Evolutionary conservation across 192 early-diverging fungal genomes (phyloP).

Genomic region (Gamsiella multidivaricata): DNA sequence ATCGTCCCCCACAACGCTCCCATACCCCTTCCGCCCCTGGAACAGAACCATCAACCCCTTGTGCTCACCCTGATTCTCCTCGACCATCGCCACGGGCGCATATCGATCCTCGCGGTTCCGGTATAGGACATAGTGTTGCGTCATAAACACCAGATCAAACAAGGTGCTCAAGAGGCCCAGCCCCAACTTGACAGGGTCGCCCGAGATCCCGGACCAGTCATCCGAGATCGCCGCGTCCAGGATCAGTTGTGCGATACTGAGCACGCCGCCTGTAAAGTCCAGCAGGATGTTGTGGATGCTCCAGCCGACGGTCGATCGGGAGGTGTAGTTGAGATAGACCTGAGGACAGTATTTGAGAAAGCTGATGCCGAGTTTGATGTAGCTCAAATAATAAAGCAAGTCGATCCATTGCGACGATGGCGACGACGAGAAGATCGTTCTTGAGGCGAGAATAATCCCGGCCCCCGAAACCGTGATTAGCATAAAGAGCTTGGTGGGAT

Average conservation of each 20-base stretch:
- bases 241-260: slow-evolving; percentile 82
- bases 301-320: slow-evolving; percentile 90
- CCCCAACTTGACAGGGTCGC: slow-evolving; percentile 76
- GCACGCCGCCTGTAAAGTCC: slow-evolving; percentile 85
- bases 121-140: slow-evolving; percentile 87
- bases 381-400: slow-evolving; percentile 77
- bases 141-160: slow-evolving; percentile 87
- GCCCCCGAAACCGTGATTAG: too few species aligned
- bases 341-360: slow-evolving; percentile 88
- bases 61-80: slow-evolving; percentile 32
- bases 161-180: slow-evolving; percentile 80
- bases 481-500: too few species aligned
- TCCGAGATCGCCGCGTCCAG: slow-evolving; percentile 71
- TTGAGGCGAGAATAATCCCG: slow-evolving; percentile 23
- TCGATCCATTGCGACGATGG: slow-evolving; percentile 59
- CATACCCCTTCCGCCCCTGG: slow-evolving; percentile 11
- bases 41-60: slow-evolving; percentile 8
- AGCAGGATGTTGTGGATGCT: slow-evolving; percentile 89
- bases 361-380: slow-evolving; percentile 82
- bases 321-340: slow-evolving; percentile 73
- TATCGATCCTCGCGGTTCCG: slow-evolving; percentile 51
- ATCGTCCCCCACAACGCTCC: slow-evolving; percentile 4
- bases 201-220: slow-evolving; percentile 57
- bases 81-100: slow-evolving; percentile 28
- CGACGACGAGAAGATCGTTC: slow-evolving; percentile 17